Percentiles rank a stretch among this genome's conserved stretches.
phyloP scores from a whole-genome alignment of 257 asterid species.

The Penstemon davidsonii region DNA sequence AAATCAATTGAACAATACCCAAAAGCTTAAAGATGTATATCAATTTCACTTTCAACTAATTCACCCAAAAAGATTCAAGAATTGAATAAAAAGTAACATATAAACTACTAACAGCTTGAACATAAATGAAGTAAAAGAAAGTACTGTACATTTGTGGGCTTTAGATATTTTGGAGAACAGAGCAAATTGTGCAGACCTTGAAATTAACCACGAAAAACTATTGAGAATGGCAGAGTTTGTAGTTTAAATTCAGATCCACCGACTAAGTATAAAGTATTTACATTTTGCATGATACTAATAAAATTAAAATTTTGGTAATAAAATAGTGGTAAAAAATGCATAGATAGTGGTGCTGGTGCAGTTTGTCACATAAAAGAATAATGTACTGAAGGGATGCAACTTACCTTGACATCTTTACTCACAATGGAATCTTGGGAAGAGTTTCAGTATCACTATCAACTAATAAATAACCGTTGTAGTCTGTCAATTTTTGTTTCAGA shows the following conservation, averaged over 20 bases:
- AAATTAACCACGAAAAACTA: constrained; percentile 37
- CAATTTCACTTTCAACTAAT: too few species aligned
- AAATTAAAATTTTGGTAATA: constrained; percentile 9
- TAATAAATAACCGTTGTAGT: neutral
- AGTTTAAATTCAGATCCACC: constrained; percentile 56
- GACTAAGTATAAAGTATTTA: constrained; percentile 27
- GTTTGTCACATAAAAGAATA: constrained; percentile 34
- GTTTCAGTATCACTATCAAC: constrained; percentile 41
- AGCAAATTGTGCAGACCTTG: constrained; percentile 39
- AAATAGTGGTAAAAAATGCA: constrained; percentile 32
- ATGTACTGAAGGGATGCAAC: constrained; percentile 32
- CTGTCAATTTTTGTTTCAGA: neutral
- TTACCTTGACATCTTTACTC: constrained; percentile 32
- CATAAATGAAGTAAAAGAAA: constrained; percentile 7
- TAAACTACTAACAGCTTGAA: neutral
- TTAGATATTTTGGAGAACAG: constrained; percentile 19
- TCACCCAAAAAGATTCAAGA: neutral
- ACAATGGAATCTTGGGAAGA: constrained; percentile 49
- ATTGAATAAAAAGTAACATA: neutral
- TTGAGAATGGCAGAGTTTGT: constrained; percentile 35
- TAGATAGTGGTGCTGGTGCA: constrained; percentile 37
- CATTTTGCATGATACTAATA: constrained; percentile 43
- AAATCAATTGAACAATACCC: neutral
- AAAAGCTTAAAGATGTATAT: neutral
- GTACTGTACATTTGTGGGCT: constrained; percentile 16